Percentiles rank a stretch among this genome's conserved stretches.
Evolutionary conservation across 345 rosid genomes (phyloP).

Genomic region (Gossypium rotundifolium): DNA sequence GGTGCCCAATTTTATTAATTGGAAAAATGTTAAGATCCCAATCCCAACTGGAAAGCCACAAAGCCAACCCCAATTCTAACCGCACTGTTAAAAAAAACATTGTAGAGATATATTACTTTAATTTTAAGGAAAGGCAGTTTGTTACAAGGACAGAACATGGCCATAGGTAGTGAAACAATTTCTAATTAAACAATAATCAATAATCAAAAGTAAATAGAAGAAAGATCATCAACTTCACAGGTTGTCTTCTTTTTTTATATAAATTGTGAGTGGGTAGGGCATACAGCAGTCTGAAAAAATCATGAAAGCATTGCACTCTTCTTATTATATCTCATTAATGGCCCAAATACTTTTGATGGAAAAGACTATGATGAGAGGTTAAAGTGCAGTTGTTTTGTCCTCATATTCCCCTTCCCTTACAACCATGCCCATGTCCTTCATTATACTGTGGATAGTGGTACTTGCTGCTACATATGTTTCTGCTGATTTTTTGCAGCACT

Average conservation of each 20-base stretch:
- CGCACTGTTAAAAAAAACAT: neutral
- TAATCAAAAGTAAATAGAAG: slow-evolving; percentile 3
- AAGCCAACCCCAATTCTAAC: slow-evolving; percentile 13
- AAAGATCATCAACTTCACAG: slow-evolving; percentile 15
- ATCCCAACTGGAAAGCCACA: slow-evolving; percentile 39
- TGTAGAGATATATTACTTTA: slow-evolving; percentile 13
- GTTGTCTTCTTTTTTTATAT: neutral
- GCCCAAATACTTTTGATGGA: slow-evolving; percentile 17
- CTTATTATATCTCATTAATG: slow-evolving; percentile 12
- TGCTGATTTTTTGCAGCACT: slow-evolving; percentile 10
- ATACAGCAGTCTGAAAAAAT: slow-evolving; percentile 20
- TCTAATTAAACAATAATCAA: slow-evolving; percentile 9
- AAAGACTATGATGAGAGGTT: slow-evolving; percentile 31
- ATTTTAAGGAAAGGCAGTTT: slow-evolving; percentile 29
- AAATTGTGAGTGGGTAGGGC: slow-evolving; percentile 21
- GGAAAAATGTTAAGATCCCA: neutral
- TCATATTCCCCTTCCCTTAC: slow-evolving; percentile 8
- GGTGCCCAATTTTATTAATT: slow-evolving; percentile 24
- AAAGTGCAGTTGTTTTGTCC: slow-evolving; percentile 17
- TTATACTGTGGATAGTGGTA: slow-evolving; percentile 8
- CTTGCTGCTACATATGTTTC: slow-evolving; percentile 7
- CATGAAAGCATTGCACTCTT: slow-evolving; percentile 33
- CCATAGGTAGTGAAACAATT: no score
- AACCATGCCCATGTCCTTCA: neutral
- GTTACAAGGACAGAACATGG: neutral